Evolutionary conservation across 768 basidiomycete genomes (phyloP).

Genomic region (Mycena filopes): DNA sequence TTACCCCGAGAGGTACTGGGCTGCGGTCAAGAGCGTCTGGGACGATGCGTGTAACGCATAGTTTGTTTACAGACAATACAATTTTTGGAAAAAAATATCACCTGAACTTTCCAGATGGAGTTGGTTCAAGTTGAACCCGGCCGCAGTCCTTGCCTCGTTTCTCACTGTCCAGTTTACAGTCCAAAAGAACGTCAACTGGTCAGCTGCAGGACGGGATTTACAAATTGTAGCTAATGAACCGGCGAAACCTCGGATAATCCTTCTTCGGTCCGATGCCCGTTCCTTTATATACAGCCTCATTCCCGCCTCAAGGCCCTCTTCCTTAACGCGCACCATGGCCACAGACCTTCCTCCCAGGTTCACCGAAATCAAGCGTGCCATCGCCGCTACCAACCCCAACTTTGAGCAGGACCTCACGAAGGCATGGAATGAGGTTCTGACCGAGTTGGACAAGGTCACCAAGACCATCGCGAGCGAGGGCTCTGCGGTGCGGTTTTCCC

Average conservation of each 20-base stretch:
- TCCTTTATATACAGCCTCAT: neutral
- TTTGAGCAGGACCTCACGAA: conserved; percentile 51
- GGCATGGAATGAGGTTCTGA: conserved; percentile 62
- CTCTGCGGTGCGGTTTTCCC: conserved; percentile 45
- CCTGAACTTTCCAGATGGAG: too few species aligned
- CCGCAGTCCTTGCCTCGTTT: too few species aligned
- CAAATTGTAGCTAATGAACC: neutral
- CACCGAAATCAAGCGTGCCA: conserved; percentile 23
- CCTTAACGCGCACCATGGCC: neutral
- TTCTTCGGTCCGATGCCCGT: conserved; percentile 12
- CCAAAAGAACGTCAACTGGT: too few species aligned
- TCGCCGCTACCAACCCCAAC: conserved; percentile 43
- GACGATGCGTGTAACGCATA: conserved; percentile 36
- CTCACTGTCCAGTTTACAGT: too few species aligned
- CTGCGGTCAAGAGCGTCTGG: conserved; percentile 51
- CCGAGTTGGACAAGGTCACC: conserved; percentile 51
- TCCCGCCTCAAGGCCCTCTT: too few species aligned
- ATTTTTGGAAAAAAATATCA: too few species aligned
- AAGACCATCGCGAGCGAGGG: conserved; percentile 51
- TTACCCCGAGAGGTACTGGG: conserved; percentile 58
- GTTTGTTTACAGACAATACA: too few species aligned
- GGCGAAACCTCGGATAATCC: conserved; percentile 4
- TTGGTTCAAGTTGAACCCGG: too few species aligned
- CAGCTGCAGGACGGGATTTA: neutral
- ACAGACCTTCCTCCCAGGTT: conserved; percentile 24